phyloP scores from a whole-genome alignment of 352 stramenopile genomes.

The Halophytophthora polymorphica region DNA sequence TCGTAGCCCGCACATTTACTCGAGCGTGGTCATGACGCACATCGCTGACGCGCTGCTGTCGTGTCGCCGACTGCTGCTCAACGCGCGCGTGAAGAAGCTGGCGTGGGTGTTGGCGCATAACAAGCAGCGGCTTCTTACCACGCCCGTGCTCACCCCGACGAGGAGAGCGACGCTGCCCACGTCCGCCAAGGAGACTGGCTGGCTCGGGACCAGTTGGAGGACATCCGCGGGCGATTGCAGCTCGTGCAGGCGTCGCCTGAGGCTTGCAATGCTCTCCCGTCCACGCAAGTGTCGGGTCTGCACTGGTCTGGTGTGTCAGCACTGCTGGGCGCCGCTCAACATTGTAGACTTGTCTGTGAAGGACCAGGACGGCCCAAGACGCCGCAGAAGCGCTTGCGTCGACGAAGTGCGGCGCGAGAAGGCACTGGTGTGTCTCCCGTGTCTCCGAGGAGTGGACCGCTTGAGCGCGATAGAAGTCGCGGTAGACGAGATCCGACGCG shows the following conservation, averaged over 20 bases:
- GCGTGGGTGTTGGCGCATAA: constrained; percentile 35
- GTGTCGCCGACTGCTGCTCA: constrained; percentile 26
- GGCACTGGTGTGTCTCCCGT: constrained; percentile 24
- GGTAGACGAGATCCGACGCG: constrained; percentile 26
- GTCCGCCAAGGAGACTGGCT: no score
- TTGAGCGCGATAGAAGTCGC: constrained; percentile 26
- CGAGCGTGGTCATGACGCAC: constrained; percentile 24
- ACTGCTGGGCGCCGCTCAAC: constrained; percentile 19
- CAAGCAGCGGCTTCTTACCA: background rate
- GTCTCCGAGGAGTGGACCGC: constrained; percentile 18
- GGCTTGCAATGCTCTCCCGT: constrained; percentile 11
- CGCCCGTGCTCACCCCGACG: no score
- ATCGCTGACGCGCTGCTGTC: constrained; percentile 31
- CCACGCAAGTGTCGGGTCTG: constrained; percentile 20
- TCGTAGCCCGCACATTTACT: constrained; percentile 25
- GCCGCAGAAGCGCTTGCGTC: background rate
- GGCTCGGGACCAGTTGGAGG: constrained; percentile 1
- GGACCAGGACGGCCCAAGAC: constrained; percentile 11
- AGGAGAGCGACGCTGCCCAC: no score
- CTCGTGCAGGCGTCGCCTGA: constrained; percentile 17
- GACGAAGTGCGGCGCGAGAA: constrained; percentile 18
- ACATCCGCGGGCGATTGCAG: constrained; percentile 16
- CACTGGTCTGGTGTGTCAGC: constrained; percentile 15
- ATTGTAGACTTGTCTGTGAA: constrained; percentile 16
- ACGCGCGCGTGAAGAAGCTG: constrained; percentile 68